Evolutionary conservation across 2,329 filamentous ascomycete species (phyloP), one percentile per base, ranked within the genome.

Genomic region (Aspergillus phoenicis): DNA sequence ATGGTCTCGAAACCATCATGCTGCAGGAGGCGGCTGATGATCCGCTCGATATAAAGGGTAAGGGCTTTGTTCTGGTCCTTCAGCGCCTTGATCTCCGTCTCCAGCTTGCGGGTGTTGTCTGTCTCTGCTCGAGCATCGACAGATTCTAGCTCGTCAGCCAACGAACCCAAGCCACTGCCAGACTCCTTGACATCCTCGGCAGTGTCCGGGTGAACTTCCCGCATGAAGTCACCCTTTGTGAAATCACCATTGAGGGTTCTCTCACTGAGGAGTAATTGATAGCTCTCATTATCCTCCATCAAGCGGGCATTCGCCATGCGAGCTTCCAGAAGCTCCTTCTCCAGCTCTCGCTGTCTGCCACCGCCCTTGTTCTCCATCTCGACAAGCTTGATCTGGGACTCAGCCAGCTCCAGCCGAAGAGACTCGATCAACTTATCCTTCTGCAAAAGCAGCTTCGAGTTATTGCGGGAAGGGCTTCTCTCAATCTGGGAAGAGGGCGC

Each of bases 281-380:
- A 99, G 78, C 93, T 96, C 78, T 99, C 95, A 71, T 98, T 98
- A 77, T 99, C 95, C 79, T 99, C 95, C 91, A 97, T 95, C 64
- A 99, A 82, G 49, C 93, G 87, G 60, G 95, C 95, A 73, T 98
- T 99, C 67, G 93, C 90, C 90, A 98, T 95, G 70, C 93, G 91
- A 41, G 92, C 89, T 73, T 98, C 94, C 78, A 97, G 88, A 56
- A 98, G 85, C 66, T 91, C 87, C 69, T 90, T 89, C 79, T 98
- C 93, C n/a, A 98, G 85, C 76, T 97, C 92, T 67, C 91, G 90
- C 72, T 97, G 81, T 28, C 91, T 88, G 49, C 92, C 93, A 57
- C 93, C 94, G 56, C 93, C 94, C 77, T 91, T 88, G 75, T 97
- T 97, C 78, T 98, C 93, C 58, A 95, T 88, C 77, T 98, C 94